A percentile compares a stretch with the other conserved stretches of the same genome.
Evolutionary conservation across 208 protist species (phyloP).

Genomic region (Borovskyia barvae): DNA sequence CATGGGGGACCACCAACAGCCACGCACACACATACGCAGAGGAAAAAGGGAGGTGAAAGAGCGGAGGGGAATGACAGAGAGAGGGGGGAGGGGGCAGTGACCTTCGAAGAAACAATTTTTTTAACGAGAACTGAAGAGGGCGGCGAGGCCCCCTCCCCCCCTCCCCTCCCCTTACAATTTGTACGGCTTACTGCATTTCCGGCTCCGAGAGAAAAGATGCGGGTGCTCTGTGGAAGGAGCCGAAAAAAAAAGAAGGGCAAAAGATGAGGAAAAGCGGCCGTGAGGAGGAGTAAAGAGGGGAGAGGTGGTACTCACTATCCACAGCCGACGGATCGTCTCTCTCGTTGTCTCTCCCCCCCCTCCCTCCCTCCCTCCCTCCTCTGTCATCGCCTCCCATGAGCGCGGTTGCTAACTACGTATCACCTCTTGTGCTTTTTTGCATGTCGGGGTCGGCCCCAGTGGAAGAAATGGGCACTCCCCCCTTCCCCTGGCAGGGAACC

Average conservation of each 20-base stretch:
- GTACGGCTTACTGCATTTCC: not conserved
- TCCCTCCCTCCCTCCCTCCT: too few relatives aligned
- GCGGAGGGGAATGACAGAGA: not conserved
- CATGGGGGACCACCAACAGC: too few relatives aligned
- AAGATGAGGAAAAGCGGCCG: not conserved
- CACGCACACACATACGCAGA: not conserved
- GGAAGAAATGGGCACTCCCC: conserved; percentile 2
- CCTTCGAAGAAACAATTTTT: too few relatives aligned
- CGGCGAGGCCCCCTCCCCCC: not conserved
- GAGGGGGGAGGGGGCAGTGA: too few relatives aligned
- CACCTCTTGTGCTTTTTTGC: not conserved
- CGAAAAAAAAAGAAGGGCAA: not conserved
- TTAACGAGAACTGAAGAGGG: too few relatives aligned
- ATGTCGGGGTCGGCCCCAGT: not conserved
- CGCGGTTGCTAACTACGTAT: too few relatives aligned
- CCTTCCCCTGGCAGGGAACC: not conserved
- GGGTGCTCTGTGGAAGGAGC: not conserved
- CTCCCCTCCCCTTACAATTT: not conserved
- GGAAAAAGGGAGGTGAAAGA: not conserved
- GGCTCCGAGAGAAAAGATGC: not conserved
- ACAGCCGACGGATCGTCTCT: too few relatives aligned
- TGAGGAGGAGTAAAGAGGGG: too few relatives aligned
- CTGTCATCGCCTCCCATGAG: too few relatives aligned
- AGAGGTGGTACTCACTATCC: too few relatives aligned
- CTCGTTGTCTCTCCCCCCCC: too few relatives aligned